Percentiles rank a stretch among this genome's conserved stretches.
phyloP scores from a whole-genome alignment of 2,329 filamentous ascomycete genomes.

The Epichloe glyceriae region DNA sequence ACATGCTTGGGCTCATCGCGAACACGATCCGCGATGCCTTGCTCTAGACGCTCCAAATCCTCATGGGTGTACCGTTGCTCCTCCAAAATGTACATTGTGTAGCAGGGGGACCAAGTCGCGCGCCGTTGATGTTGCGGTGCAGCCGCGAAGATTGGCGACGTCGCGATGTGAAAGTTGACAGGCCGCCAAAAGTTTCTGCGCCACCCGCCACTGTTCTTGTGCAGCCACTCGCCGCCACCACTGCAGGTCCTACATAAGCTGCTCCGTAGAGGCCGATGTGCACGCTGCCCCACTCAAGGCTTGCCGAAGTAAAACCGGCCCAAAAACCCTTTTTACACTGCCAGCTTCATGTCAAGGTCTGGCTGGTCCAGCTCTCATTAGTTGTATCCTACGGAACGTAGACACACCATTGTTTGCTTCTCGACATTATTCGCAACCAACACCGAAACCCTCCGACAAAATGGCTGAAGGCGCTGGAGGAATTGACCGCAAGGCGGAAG shows the following conservation, averaged over 20 bases:
- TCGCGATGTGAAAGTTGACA: not conserved
- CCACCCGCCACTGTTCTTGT: too few species aligned
- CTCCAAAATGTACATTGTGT: constrained; percentile 71
- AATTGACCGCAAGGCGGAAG: constrained; percentile 85
- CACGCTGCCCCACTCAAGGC: not conserved
- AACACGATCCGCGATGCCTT: constrained; percentile 81
- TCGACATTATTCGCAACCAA: not conserved
- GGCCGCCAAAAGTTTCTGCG: too few species aligned
- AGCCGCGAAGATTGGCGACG: not conserved
- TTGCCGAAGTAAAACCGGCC: constrained; percentile 20
- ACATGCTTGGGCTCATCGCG: constrained; percentile 81
- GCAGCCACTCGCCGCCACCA: too few species aligned
- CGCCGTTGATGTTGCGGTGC: not conserved
- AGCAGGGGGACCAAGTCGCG: not conserved
- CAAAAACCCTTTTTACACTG: constrained; percentile 18
- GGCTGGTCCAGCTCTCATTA: too few species aligned
- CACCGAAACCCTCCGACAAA: constrained; percentile 19
- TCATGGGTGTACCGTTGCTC: constrained; percentile 91
- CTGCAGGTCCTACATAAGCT: too few species aligned
- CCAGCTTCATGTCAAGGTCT: not conserved
- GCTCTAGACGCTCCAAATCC: constrained; percentile 90
- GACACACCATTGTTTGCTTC: not conserved
- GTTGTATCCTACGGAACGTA: too few species aligned
- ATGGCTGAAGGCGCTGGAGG: constrained; percentile 74
- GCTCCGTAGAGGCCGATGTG: not conserved